Evolutionary conservation across 305 asterid species (phyloP), one percentile per base, ranked within the genome.

Genomic region (Ruellia speciosa): DNA sequence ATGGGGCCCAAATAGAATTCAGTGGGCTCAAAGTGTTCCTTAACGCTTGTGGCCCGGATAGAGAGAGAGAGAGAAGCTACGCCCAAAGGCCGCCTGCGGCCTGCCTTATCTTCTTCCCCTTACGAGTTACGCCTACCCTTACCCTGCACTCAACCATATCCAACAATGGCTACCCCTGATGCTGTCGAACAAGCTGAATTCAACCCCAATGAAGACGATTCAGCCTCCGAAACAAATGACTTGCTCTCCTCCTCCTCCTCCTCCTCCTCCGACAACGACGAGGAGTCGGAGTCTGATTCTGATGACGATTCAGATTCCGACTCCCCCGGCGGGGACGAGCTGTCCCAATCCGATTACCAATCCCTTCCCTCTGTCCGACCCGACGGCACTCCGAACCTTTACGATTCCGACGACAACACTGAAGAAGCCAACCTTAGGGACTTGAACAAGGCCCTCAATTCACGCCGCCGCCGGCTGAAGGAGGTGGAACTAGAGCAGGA

Each of bases 381-480:
- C 0, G 86, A 74, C 39, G 85, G 81, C 6, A 62, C 63, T 49
- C 9, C 51, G 18, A 49, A 20, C 39, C 68, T 64, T 10, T 70
- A 65, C 31, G 77, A 78, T 53, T 14, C 54, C 3, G 82, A 71
- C 18, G 86, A 84, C 34, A 68, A 71, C 68, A 67, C 64, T 7
- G 77, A 93, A 0, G 94, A 83, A 54, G 81, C 67, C 58, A 81
- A 81, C 69, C 49, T 79, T 24, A 60, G 66, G 50, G 73, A 75
- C 39, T 73, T 76, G 64, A 63, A 18, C 66, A 62, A 18, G 17
- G 24, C 81, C 16, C 75, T 87, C 19, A 46, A 62, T 39, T 81
- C 94, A 60, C 79, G 81, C 65, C 70, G 74, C 39, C 46, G 60
- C 24, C 72, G 37, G 8, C 64, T 35, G 43, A 43, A 43, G 49